Evolutionary conservation across 2,329 filamentous ascomycete species (phyloP).

Genomic region (Arthroderma uncinatum): DNA sequence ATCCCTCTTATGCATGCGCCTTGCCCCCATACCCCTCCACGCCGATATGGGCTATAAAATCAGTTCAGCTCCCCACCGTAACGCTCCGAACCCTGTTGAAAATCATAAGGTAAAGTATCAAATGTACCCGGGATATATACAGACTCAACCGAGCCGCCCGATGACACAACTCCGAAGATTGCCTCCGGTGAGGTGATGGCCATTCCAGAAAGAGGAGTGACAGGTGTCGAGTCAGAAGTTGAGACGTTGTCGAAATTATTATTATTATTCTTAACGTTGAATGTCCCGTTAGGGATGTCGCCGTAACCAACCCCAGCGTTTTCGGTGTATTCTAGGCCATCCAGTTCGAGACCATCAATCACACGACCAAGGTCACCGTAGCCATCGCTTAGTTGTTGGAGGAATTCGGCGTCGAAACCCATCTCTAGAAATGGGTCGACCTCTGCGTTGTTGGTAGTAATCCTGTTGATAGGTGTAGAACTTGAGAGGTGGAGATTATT

Average conservation of each 20-base stretch:
- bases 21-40: background rate
- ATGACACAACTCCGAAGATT: background rate
- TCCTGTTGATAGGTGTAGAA: conserved; percentile 20
- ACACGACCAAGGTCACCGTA: conserved; percentile 27
- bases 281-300: background rate
- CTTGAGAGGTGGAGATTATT: conserved; percentile 18
- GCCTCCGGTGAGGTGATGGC: background rate
- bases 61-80: background rate
- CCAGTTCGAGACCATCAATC: conserved; percentile 22
- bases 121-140: background rate
- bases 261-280: background rate
- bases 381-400: conserved; percentile 27
- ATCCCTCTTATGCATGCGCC: background rate
- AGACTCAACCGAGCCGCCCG: background rate
- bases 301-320: no score
- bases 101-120: background rate
- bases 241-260: background rate
- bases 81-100: background rate
- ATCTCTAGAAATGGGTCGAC: conserved; percentile 28
- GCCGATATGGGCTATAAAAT: background rate
- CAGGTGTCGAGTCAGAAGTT: background rate
- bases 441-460: conserved; percentile 14
- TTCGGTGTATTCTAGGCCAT: background rate
- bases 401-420: conserved; percentile 30
- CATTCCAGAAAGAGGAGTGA: conserved; percentile 1